phyloP scores from a whole-genome alignment of 148 eudicot genomes.

The Oxyria digyna region DNA sequence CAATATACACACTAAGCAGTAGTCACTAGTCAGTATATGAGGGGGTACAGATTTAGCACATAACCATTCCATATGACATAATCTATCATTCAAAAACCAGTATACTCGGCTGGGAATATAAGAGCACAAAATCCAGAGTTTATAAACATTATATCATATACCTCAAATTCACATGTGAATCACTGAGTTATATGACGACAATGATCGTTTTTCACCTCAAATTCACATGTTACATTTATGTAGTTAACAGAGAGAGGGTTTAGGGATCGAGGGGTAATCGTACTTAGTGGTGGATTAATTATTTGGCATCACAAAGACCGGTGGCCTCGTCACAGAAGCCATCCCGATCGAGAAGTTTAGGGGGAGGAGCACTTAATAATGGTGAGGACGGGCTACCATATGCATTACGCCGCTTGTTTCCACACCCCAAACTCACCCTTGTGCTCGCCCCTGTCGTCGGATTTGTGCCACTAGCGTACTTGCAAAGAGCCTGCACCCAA shows the following conservation, averaged over 20 bases:
- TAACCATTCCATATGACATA: background rate
- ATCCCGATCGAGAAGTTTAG: constrained; percentile 68
- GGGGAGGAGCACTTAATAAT: constrained; percentile 88
- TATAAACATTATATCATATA: background rate
- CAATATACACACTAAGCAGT: too few species aligned
- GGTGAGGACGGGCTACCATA: constrained; percentile 94
- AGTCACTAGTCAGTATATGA: background rate
- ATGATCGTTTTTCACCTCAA: too few species aligned
- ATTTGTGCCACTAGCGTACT: constrained; percentile 88
- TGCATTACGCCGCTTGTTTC: constrained; percentile 75
- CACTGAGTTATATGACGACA: background rate
- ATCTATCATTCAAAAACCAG: background rate
- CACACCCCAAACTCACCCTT: constrained; percentile 86
- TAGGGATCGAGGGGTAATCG: too few species aligned
- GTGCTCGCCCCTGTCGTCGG: constrained; percentile 85
- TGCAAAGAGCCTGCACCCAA: constrained; percentile 67
- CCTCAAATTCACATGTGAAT: background rate
- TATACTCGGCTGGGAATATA: background rate
- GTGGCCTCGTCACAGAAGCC: constrained; percentile 70
- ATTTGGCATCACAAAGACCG: constrained; percentile 84
- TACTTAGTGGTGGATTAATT: too few species aligned
- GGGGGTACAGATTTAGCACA: background rate
- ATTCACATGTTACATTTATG: background rate
- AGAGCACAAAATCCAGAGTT: background rate
- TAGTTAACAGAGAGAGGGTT: background rate